Percentiles rank a stretch among this genome's conserved stretches.
Conservation (phyloP, 495 filamentous ascomycete genomes). For the Xylaria venustula region DNA sequence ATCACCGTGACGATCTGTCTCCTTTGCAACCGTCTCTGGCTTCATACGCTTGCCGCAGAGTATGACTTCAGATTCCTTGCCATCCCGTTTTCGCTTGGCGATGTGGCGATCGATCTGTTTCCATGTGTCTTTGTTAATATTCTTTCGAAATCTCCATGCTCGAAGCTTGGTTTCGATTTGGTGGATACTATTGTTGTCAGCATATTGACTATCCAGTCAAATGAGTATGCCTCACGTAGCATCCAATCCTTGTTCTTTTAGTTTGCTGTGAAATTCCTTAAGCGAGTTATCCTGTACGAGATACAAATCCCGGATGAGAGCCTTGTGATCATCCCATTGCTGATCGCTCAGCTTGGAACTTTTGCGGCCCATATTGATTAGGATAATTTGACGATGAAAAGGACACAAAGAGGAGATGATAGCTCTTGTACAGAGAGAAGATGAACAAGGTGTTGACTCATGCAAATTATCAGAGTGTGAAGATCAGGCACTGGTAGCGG, state of each 20-base stretch:
- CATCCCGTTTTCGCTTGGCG: background rate
- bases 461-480: background rate
- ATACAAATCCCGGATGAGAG: background rate
- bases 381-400: background rate
- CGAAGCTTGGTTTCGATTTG: background rate
- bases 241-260: background rate
- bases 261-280: background rate
- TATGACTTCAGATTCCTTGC: background rate
- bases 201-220: background rate
- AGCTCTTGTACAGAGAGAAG: background rate
- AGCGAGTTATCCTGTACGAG: background rate
- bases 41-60: background rate
- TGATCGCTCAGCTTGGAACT: background rate
- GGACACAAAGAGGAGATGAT: background rate
- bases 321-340: background rate
- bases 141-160: background rate
- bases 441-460: background rate
- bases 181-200: background rate
- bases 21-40: background rate
- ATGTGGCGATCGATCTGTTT: background rate
- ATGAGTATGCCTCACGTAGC: background rate
- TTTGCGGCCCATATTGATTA: background rate
- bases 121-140: background rate
- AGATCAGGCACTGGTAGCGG: background rate
- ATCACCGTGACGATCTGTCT: background rate